Evolutionary conservation across 345 rosid species (phyloP), one percentile per base, ranked within the genome.

Genomic region (Eucalyptus tenuipes): DNA sequence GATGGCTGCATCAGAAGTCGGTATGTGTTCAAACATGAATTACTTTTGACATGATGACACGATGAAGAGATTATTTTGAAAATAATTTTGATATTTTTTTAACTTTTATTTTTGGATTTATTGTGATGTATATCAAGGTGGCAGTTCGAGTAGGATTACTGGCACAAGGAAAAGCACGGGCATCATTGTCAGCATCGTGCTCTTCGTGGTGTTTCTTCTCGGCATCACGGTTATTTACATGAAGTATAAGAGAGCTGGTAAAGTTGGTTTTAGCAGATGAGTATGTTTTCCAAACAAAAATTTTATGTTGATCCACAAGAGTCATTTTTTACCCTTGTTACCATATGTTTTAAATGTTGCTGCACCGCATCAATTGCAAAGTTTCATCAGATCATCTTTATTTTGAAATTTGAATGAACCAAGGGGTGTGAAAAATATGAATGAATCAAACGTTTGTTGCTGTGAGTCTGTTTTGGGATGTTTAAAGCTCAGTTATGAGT

Each of bases 1-100:
- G 37, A 52, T 91, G 87, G 84, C 91, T 45, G 92, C 91, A 52
- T 89, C 92, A 13, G 90, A 90, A 66, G 86, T 86, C 81, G 92
- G 94, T 92, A 90, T 13, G 88, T 52, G 7, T 59, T 52, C 47
- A 27, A 64, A 31, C n/a, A 37, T 31, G n/a, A 88, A 0, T 31
- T 55, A 1, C 53, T 45, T 25, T 66, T 1, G 1, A 27, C 0
- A 0, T 10, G 75, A 20, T 53, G 16, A 86, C 25, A 52, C 5
- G 8, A 27, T 0, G 40, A 52, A 27, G 68, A 24, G 71, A 14
- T 5, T 49, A 52, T 10, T 29, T 37, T 0, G 12, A 31, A 16
- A 87, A 10, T 17, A 55, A 31, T 47, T 20, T 14, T 59, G 61
- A 55, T 22, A 22, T 4, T 55, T 86, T 2, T 55, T 0, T 86